These are phyloP conservation scores for Zygotorulaspora danielsina DNA, from an alignment of 805 yeast species.

Conservation along the genomic window DNA sequence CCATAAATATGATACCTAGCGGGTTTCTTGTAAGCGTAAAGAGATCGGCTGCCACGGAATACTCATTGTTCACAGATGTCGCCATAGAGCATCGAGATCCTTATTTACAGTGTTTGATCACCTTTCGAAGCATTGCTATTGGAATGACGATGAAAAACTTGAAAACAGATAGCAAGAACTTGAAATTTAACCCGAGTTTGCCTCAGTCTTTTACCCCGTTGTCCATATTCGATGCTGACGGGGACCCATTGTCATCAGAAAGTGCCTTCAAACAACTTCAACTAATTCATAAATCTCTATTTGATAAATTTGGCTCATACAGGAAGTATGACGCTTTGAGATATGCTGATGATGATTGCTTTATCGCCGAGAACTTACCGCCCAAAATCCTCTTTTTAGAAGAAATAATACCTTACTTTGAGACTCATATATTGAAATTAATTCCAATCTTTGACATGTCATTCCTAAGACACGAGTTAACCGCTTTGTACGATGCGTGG, in stretches of 20 bases:
- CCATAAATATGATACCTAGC: slow-evolving; percentile 25
- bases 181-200: slow-evolving; percentile 16
- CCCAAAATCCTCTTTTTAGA: slow-evolving; percentile 16
- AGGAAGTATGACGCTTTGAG: slow-evolving; percentile 21
- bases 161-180: slow-evolving; percentile 9
- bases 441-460: slow-evolving; percentile 27
- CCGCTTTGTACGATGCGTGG: slow-evolving; percentile 17
- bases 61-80: slow-evolving; percentile 23
- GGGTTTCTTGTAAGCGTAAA: slow-evolving; percentile 26
- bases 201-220: slow-evolving; percentile 26
- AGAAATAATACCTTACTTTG: slow-evolving; percentile 24
- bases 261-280: slow-evolving; percentile 17
- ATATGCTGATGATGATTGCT: slow-evolving; percentile 7
- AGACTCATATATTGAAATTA: slow-evolving; percentile 17
- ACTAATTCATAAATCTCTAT: slow-evolving; percentile 23
- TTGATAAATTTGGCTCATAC: slow-evolving; percentile 28
- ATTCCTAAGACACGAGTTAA: slow-evolving; percentile 15
- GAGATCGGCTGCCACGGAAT: slow-evolving; percentile 28
- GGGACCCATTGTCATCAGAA: slow-evolving; percentile 17
- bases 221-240: slow-evolving; percentile 22
- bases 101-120: slow-evolving; percentile 21
- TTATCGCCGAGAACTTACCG: slow-evolving; percentile 19
- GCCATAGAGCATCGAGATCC: slow-evolving; percentile 30
- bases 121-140: slow-evolving; percentile 25
- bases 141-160: slow-evolving; percentile 20